Evolutionary conservation across 176 grass and related monocot species (phyloP).

Genomic region (Rhynchospora pubera): DNA sequence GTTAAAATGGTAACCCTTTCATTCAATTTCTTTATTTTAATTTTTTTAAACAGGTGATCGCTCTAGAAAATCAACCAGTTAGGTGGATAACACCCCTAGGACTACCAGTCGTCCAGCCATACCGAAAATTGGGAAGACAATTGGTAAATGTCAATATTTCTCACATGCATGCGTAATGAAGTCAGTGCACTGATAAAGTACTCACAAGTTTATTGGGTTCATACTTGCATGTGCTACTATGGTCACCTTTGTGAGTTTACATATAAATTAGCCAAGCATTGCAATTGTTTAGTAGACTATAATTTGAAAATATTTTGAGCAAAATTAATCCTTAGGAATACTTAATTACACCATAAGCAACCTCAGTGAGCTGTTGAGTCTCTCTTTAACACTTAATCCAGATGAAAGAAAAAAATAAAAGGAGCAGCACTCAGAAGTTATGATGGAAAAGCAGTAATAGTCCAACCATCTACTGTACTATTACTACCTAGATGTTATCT

Average conservation of each 20-base stretch:
- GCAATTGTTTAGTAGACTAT: not conserved
- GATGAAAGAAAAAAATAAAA: not conserved
- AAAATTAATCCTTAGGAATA: not conserved
- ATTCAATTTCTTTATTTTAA: not conserved
- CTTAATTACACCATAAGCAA: not conserved
- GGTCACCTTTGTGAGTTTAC: not conserved
- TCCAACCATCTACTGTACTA: not conserved
- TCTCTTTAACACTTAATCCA: not conserved
- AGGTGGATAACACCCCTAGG: constrained; percentile 87
- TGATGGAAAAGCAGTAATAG: not conserved
- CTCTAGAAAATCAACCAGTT: constrained; percentile 90
- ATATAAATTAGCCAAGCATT: not conserved
- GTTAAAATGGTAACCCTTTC: not conserved
- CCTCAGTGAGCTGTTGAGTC: not conserved
- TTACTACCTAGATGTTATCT: not conserved
- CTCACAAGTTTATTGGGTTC: not conserved
- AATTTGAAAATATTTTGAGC: not conserved
- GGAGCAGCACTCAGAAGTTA: not conserved
- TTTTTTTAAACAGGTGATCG: constrained; percentile 60
- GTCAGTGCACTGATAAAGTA: not conserved
- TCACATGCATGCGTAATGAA: not conserved
- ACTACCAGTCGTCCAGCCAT: constrained; percentile 94
- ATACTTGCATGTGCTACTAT: not conserved
- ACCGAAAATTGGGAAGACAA: constrained; percentile 76
- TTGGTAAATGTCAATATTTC: constrained; percentile 39